These are phyloP conservation scores for Euphorbia corollata DNA, from an alignment of 441 rosid genomes.

Conservation along the genomic window DNA sequence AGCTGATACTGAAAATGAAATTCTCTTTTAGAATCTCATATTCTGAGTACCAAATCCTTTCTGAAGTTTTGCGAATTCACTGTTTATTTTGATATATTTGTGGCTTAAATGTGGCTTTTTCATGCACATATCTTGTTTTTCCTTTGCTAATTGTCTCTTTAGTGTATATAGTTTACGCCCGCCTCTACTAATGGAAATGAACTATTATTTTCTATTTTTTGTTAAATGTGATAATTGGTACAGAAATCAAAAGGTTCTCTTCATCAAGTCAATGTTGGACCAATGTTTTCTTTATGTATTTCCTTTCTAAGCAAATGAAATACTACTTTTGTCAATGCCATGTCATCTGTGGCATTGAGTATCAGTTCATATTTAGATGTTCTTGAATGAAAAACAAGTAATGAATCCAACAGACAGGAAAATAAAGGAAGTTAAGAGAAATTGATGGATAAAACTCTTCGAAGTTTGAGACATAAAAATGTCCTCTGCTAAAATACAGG, in stretches of 20 bases:
- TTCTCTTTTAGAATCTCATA: background rate
- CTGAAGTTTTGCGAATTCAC: too few relatives aligned
- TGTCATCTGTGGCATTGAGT: background rate
- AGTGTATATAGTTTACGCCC: background rate
- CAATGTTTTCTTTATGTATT: background rate
- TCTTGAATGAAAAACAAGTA: background rate
- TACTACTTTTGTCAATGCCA: background rate
- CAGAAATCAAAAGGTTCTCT: background rate
- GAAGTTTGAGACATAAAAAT: background rate
- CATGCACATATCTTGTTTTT: background rate
- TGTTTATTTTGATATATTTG: too few relatives aligned
- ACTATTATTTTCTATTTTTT: background rate
- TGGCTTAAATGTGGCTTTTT: background rate
- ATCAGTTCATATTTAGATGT: background rate
- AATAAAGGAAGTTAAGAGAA: background rate
- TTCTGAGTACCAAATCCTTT: background rate
- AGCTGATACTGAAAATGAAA: background rate
- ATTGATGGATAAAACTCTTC: background rate
- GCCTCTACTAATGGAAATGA: background rate
- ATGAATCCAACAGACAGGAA: background rate
- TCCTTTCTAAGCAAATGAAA: background rate
- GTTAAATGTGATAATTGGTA: background rate
- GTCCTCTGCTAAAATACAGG: background rate
- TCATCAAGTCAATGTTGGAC: background rate
- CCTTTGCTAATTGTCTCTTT: too few relatives aligned